phyloP scores from a whole-genome alignment of 139 green algal species.

The Trebouxia sp. region DNA sequence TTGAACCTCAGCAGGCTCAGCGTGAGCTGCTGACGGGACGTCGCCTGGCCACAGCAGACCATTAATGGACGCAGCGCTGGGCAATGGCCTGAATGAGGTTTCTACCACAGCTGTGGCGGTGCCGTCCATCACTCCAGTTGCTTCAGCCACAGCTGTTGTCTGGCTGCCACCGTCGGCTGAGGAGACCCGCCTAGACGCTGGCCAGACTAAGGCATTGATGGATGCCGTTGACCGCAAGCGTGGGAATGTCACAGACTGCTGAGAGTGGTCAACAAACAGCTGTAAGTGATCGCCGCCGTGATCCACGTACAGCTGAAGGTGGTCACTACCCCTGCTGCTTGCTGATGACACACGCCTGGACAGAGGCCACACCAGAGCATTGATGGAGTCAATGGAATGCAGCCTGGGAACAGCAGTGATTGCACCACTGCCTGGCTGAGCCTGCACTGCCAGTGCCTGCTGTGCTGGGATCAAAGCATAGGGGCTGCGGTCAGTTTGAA shows the following conservation, averaged over 20 bases:
- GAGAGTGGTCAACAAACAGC: not conserved
- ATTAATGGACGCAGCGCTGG: not conserved
- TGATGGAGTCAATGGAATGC: too few relatives aligned
- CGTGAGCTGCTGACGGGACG: not conserved
- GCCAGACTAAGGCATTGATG: constrained; percentile 9
- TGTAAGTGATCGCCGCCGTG: not conserved
- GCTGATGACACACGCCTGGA: not conserved
- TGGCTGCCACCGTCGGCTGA: not conserved
- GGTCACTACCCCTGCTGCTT: not conserved
- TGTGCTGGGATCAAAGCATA: too few relatives aligned
- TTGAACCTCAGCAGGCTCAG: not conserved
- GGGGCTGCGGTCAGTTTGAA: too few relatives aligned
- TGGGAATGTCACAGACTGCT: not conserved
- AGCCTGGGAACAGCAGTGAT: too few relatives aligned
- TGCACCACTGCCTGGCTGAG: too few relatives aligned
- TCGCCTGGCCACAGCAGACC: constrained; percentile 3
- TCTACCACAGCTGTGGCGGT: not conserved
- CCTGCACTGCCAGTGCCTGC: too few relatives aligned
- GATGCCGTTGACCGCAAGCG: not conserved
- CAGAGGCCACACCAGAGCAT: too few relatives aligned
- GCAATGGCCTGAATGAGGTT: not conserved
- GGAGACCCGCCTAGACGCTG: not conserved
- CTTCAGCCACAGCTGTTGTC: not conserved
- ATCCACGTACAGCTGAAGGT: constrained; percentile 5
- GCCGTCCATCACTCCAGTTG: not conserved